Evolutionary conservation across 306 rosid species (phyloP).

Genomic region (Senna siamea): DNA sequence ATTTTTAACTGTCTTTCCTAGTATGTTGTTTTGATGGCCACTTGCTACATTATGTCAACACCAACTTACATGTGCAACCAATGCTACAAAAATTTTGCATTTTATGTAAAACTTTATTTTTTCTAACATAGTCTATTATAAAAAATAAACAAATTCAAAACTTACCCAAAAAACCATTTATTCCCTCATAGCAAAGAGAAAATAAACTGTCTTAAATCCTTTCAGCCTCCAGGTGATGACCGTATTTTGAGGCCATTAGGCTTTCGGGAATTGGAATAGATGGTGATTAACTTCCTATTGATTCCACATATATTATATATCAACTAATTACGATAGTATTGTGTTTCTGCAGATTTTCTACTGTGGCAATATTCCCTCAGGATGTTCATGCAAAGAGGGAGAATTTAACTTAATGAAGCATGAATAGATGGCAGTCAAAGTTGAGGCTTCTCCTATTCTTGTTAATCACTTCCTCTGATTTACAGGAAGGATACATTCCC

Average conservation of each 20-base stretch:
- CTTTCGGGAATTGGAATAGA: neutral
- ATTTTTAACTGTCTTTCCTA: neutral
- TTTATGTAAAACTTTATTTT: neutral
- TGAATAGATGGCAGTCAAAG: conserved; percentile 45
- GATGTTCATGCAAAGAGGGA: conserved; percentile 27
- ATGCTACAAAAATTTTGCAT: neutral
- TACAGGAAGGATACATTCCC: conserved; percentile 35
- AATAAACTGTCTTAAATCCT: neutral
- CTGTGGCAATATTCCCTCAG: conserved; percentile 25
- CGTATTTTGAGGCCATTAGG: neutral
- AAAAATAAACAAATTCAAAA: neutral
- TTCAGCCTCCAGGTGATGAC: neutral
- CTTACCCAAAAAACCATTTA: neutral
- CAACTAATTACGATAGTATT: conserved; percentile 14
- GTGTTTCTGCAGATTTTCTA: conserved; percentile 37
- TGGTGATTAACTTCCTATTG: conserved; percentile 25
- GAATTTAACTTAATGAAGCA: conserved; percentile 42
- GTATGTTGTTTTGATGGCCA: conserved; percentile 3
- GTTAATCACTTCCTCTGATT: conserved; percentile 36
- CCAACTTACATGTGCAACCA: conserved; percentile 16
- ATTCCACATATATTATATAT: conserved; percentile 1
- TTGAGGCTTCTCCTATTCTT: conserved; percentile 32
- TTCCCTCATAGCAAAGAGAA: neutral
- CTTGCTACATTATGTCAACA: neutral
- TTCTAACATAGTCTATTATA: neutral